phyloP scores from a whole-genome alignment of 129 eudicot species.

The Centaurea solstitialis region DNA sequence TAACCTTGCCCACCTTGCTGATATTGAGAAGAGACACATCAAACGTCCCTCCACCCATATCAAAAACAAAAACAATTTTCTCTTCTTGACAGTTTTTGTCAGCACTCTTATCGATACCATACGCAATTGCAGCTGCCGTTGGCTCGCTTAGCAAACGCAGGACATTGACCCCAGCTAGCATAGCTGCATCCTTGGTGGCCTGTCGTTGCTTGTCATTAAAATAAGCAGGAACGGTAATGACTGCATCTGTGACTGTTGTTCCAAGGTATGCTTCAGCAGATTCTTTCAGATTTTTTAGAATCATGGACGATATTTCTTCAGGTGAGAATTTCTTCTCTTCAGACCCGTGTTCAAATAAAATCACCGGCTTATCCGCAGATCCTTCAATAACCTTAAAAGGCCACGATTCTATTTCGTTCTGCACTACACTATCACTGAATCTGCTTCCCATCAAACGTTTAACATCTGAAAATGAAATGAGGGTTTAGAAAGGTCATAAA shows the following conservation, averaged over 20 bases:
- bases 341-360: conserved; percentile 2
- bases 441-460: neutral
- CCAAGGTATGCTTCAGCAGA: conserved; percentile 24
- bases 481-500: too few relatives aligned
- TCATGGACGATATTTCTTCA: conserved; percentile 27
- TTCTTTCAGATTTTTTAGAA: conserved; percentile 13
- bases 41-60: conserved; percentile 29
- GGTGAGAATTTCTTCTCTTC: conserved; percentile 2
- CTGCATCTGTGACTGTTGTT: conserved; percentile 11
- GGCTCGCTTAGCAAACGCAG: conserved; percentile 14
- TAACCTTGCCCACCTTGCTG: neutral
- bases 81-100: neutral
- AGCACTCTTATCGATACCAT: conserved; percentile 16
- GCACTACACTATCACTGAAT: neutral
- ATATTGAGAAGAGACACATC: conserved; percentile 32
- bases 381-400: conserved; percentile 21
- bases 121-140: conserved; percentile 25
- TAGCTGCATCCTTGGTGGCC: conserved; percentile 15
- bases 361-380: neutral
- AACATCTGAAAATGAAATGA: too few relatives aligned
- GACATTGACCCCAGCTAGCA: conserved; percentile 16
- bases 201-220: conserved; percentile 19
- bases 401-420: conserved; percentile 14
- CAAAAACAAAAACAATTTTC: conserved; percentile 16
- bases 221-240: conserved; percentile 23